Percentiles rank a stretch among this genome's conserved stretches.
Evolutionary conservation across 2,329 filamentous ascomycete species (phyloP).

Genomic region (Pseudogymnoascus sp.): DNA sequence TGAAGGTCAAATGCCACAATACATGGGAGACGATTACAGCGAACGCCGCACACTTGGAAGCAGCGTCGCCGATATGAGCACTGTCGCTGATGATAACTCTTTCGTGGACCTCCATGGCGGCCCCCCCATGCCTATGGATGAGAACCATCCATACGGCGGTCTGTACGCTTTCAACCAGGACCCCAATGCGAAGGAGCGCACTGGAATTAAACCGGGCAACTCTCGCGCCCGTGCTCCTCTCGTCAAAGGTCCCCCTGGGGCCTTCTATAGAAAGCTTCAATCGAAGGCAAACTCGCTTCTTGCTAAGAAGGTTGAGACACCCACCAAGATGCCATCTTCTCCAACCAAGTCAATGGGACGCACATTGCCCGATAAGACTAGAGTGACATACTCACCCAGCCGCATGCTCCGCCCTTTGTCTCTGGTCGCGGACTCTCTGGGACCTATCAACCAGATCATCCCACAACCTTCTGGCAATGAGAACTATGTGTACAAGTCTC

Average conservation of each 20-base stretch:
- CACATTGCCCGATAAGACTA: neutral
- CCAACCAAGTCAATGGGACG: neutral
- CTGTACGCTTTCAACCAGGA: neutral
- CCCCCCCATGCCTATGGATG: no score
- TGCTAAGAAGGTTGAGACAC: neutral
- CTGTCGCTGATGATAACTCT: neutral
- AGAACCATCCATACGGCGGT: neutral
- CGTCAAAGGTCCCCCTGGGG: constrained; percentile 19
- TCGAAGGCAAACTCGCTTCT: constrained; percentile 10
- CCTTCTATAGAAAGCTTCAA: constrained; percentile 21
- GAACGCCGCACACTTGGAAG: neutral
- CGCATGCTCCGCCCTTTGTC: constrained; percentile 1
- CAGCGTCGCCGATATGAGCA: neutral
- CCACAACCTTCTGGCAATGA: neutral
- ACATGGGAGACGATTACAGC: constrained; percentile 2
- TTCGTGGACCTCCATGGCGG: neutral
- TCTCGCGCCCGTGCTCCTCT: constrained; percentile 12
- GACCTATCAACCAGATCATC: neutral
- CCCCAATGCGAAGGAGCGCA: neutral
- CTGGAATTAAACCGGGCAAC: neutral
- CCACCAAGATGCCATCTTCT: neutral
- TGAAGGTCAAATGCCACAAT: neutral
- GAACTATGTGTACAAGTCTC: constrained; percentile 23
- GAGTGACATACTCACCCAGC: neutral
- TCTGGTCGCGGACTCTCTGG: neutral